These are phyloP conservation scores for Bolboschoenoplectus hybrid DNA, from an alignment of 202 grass and related monocot genomes.

Conservation along the genomic window DNA sequence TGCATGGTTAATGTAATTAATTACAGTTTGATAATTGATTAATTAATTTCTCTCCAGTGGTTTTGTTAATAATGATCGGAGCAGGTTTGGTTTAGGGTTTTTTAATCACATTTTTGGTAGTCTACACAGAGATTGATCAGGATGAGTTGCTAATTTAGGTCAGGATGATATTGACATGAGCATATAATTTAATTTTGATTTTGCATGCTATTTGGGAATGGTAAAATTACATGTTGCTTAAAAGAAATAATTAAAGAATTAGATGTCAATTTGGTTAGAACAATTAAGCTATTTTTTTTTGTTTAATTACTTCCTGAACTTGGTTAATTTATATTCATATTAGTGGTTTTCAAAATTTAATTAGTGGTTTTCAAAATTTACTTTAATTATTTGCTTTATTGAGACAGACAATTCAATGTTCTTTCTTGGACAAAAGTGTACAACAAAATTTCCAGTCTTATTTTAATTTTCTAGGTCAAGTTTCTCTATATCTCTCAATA, in stretches of 20 bases:
- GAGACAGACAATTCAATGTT: neutral
- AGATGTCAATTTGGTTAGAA: neutral
- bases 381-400: neutral
- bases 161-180: neutral
- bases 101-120: slow-evolving; percentile 10
- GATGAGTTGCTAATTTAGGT: neutral
- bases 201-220: neutral
- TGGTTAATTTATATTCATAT: neutral
- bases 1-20: neutral
- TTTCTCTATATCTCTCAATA: neutral
- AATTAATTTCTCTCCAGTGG: neutral
- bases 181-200: neutral
- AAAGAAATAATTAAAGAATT: neutral
- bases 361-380: neutral
- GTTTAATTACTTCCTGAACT: neutral
- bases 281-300: neutral
- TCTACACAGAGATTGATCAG: slow-evolving; percentile 3
- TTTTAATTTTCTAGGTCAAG: neutral
- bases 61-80: neutral
- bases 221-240: neutral
- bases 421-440: neutral
- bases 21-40: too few species aligned
- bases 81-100: neutral
- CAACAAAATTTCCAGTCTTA: neutral
- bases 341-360: neutral